These are phyloP conservation scores for Alternaria sp. DNA, from an alignment of 2,329 filamentous ascomycete species.

Conservation along the genomic window DNA sequence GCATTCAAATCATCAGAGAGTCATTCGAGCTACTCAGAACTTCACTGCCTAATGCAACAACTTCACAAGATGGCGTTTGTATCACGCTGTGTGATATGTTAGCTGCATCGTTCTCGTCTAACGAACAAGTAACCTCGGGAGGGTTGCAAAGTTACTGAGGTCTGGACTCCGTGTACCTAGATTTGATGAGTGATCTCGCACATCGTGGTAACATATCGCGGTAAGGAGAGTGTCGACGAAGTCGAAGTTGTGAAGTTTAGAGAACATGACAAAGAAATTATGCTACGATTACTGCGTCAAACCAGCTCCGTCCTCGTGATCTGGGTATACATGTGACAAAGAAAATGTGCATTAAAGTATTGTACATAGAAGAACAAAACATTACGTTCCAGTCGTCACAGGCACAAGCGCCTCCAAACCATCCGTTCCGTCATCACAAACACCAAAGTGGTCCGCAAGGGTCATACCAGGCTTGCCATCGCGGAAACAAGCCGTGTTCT, in stretches of 20 bases:
- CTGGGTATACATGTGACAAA: not conserved
- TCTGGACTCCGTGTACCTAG: not conserved
- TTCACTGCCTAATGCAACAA: not conserved
- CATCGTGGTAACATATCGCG: not conserved
- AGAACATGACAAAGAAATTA: fast-evolving
- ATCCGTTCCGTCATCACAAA: slow-evolving; percentile 11
- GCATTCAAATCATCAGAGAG: not conserved
- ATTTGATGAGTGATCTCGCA: not conserved
- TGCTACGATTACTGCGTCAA: not conserved
- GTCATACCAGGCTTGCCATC: slow-evolving; percentile 18
- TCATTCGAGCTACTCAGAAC: too few relatives aligned
- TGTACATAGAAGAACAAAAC: not conserved
- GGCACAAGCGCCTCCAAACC: slow-evolving; percentile 1
- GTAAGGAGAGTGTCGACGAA: too few relatives aligned
- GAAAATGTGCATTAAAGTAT: not conserved
- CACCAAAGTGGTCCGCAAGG: slow-evolving; percentile 5
- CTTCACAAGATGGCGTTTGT: not conserved
- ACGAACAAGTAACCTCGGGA: not conserved
- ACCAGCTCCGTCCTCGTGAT: too few relatives aligned
- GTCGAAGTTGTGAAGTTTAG: too few relatives aligned
- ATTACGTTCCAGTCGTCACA: not conserved
- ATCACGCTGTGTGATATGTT: not conserved
- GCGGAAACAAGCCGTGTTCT: slow-evolving; percentile 35
- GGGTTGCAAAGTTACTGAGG: not conserved
- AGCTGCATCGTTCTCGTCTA: not conserved